A percentile compares a stretch with the other conserved stretches of the same genome.
phyloP scores from a whole-genome alignment of 352 stramenopile genomes.

The Phytophthora megakarya region DNA sequence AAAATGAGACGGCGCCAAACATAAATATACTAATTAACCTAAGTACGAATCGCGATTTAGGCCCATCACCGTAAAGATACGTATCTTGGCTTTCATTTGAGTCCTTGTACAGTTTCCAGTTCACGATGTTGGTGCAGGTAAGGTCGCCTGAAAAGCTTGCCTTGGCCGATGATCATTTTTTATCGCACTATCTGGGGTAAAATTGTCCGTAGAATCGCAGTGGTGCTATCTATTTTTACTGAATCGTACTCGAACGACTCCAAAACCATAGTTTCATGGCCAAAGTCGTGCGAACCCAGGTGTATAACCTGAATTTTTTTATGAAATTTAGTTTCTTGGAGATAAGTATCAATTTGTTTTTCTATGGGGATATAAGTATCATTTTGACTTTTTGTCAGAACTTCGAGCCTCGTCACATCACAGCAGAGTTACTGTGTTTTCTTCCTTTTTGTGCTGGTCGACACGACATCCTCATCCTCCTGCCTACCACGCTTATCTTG shows the following conservation, averaged over 20 bases:
- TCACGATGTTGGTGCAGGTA: background rate
- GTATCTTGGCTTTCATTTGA: background rate
- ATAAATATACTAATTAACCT: conserved; percentile 1
- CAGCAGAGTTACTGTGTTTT: no score
- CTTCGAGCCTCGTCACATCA: background rate
- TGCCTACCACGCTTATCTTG: background rate
- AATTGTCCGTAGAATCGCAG: background rate
- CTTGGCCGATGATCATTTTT: background rate
- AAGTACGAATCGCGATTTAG: conserved; percentile 8
- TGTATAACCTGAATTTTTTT: conserved; percentile 9
- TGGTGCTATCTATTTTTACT: background rate
- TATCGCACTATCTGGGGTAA: background rate
- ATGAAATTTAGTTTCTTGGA: background rate
- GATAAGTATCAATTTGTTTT: no score
- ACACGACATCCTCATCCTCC: background rate
- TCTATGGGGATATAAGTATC: conserved; percentile 1
- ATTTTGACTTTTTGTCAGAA: background rate
- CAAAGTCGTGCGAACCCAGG: background rate
- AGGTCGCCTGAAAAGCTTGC: background rate
- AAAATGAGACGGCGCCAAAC: background rate
- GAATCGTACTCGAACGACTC: background rate
- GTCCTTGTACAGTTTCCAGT: background rate
- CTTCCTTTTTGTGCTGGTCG: background rate
- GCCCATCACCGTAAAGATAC: background rate
- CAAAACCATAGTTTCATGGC: background rate